phyloP scores from a whole-genome alignment of 148 eudicot species.

The Camellia japonica region DNA sequence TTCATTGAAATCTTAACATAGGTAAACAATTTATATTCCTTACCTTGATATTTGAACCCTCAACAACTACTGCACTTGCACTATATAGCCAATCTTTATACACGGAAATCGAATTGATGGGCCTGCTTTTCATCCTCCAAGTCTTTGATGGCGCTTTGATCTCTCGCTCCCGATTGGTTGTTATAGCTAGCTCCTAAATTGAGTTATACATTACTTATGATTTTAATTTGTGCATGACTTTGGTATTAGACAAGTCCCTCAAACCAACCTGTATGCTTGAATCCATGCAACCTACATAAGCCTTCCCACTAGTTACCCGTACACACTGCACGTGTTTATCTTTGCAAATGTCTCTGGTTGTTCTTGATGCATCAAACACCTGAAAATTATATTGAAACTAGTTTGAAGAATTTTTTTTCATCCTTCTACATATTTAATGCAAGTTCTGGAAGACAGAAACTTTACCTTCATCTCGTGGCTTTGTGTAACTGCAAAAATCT shows the following conservation, averaged over 20 bases:
- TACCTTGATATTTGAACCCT: conserved; percentile 55
- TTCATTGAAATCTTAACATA: not conserved
- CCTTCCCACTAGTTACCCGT: conserved; percentile 35
- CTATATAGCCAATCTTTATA: conserved; percentile 55
- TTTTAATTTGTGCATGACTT: not conserved
- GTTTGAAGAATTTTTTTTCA: not conserved
- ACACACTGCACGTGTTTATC: conserved; percentile 42
- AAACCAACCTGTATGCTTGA: conserved; percentile 55
- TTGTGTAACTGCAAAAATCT: conserved; percentile 43
- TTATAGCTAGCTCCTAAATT: conserved; percentile 37
- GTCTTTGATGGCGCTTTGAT: conserved; percentile 46
- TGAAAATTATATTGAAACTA: conserved; percentile 11
- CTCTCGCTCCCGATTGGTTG: conserved; percentile 39
- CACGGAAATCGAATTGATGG: conserved; percentile 34
- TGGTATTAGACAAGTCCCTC: not conserved
- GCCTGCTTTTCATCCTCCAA: conserved; percentile 50
- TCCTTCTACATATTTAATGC: not conserved
- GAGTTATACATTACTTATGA: not conserved
- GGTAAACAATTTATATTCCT: conserved; percentile 3
- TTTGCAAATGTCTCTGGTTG: conserved; percentile 30
- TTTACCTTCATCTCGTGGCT: conserved; percentile 47
- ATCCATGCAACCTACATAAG: conserved; percentile 46
- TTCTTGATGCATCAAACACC: conserved; percentile 50
- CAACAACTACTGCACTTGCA: conserved; percentile 34
- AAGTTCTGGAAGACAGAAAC: not conserved